phyloP scores from a whole-genome alignment of 306 rosid genomes.

The Lathyrus oleraceus region DNA sequence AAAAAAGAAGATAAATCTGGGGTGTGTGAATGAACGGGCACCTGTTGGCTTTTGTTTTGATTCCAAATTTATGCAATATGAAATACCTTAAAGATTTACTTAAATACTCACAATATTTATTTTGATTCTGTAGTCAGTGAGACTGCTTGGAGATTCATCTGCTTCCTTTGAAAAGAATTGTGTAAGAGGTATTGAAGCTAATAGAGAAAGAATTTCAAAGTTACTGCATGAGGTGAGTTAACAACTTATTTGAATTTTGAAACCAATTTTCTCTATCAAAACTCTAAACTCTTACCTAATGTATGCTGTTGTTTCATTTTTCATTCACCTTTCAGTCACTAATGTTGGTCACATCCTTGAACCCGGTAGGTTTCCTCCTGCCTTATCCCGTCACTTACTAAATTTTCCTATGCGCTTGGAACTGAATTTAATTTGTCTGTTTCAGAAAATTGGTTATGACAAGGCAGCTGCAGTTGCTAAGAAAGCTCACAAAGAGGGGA shows the following conservation, averaged over 20 bases:
- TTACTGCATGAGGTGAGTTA: constrained; percentile 84
- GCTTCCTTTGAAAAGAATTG: constrained; percentile 97
- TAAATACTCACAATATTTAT: background rate
- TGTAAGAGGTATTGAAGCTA: constrained; percentile 92
- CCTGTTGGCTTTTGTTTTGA: constrained; percentile 23
- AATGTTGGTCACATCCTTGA: constrained; percentile 94
- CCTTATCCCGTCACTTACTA: constrained; percentile 19
- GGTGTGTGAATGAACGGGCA: background rate
- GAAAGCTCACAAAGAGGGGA: constrained; percentile 95
- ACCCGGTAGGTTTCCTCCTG: constrained; percentile 70
- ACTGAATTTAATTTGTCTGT: constrained; percentile 24
- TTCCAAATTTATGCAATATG: constrained; percentile 15
- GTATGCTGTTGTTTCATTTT: constrained; percentile 34
- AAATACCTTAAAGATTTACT: constrained; percentile 23
- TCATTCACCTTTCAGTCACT: constrained; percentile 68
- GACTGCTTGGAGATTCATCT: constrained; percentile 95
- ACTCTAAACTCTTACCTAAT: constrained; percentile 41
- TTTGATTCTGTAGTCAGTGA: constrained; percentile 63
- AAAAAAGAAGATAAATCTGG: constrained; percentile 6
- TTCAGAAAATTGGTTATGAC: constrained; percentile 98
- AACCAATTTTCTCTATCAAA: constrained; percentile 11
- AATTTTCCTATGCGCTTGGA: constrained; percentile 26
- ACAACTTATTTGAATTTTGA: constrained; percentile 12
- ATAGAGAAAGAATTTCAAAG: constrained; percentile 88
- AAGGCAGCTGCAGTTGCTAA: constrained; percentile 98